Base-by-base conservation (phyloP, 352 stramenopile species). In the Thalassiosira livingstoniorum region DNA sequence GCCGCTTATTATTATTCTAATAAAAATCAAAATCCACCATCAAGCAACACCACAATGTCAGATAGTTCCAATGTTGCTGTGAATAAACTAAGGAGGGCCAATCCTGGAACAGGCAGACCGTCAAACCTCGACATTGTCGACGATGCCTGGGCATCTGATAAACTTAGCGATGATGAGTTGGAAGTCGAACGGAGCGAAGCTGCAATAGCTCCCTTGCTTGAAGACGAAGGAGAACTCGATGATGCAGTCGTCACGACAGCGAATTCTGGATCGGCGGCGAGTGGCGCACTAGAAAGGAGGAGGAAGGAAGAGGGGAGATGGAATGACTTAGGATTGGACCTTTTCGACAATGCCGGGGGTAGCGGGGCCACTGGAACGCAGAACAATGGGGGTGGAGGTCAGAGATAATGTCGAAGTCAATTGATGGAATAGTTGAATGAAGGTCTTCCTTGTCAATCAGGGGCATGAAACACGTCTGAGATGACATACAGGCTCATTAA, bases 321-420 rank as follows among this genome's bases (percentile, higher is more conserved):
- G 90, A 89, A 87, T 81, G 90, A 94, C 88, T 85, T 94, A 62
- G 88, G 85, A 45, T 69, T 94, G 35, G 90, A 94, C 81, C 66
- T 90, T 53, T 85, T 94, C 60, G 87, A 92, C 79, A 70, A 62
- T 63, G 25, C 4, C 0, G 62, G 66, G 13, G 55, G 42, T 10
- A 37, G 29, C 35, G 43, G 27, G 25, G 51, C 11, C n/a, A n/a
- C n/a, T n/a, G n/a, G n/a, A 1, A 39, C 34, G 35, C 13, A 18
- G 32, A n/a, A 27, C 15, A 31, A 25, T 7, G 37, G 68, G 18
- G 35, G 31, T 23, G 55, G 57, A 35, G 57, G 25, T 11, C 60
- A 68, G 55, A 64, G 27, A 13, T 63, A 64, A n/a, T n/a, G n/a
- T n/a, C n/a, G n/a, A n/a, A n/a, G n/a, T n/a, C n/a, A n/a, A n/a